Percentiles rank a stretch among this genome's conserved stretches.
Conservation (phyloP, 1,284 basidiomycete species). For the Papiliotrema terrestris region DNA sequence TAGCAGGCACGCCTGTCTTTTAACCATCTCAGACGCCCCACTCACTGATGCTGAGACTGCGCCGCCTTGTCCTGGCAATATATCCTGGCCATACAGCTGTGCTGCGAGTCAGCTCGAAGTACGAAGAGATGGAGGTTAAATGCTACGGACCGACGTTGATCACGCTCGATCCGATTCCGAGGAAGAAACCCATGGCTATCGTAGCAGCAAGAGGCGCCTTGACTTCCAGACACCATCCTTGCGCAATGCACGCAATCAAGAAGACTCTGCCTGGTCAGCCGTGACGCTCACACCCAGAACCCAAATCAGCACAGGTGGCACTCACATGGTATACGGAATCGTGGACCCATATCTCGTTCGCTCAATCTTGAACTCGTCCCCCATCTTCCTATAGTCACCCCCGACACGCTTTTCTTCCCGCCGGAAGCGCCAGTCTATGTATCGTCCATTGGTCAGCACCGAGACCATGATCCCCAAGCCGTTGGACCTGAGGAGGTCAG, state of each 20-base stretch:
- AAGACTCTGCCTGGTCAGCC: constrained; percentile 14
- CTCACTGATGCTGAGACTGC: constrained; percentile 44
- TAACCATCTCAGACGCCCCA: not conserved
- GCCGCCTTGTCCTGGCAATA: constrained; percentile 41
- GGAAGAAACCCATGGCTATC: constrained; percentile 38
- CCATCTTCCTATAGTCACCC: constrained; percentile 36
- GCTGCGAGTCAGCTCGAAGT: constrained; percentile 10
- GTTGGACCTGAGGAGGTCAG: constrained; percentile 25
- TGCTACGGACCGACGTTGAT: constrained; percentile 26
- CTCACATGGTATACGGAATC: constrained; percentile 31
- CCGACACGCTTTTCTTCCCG: constrained; percentile 38
- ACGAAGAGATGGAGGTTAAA: no score
- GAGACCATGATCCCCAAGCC: constrained; percentile 38
- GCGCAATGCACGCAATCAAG: constrained; percentile 18
- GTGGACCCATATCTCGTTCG: constrained; percentile 29
- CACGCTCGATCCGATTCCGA: constrained; percentile 34
- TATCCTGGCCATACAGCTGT: constrained; percentile 45
- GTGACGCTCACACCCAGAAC: not conserved
- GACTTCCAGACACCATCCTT: constrained; percentile 40
- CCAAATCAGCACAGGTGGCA: not conserved
- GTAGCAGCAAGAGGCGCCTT: constrained; percentile 34
- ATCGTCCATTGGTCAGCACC: constrained; percentile 37
- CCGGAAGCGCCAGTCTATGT: constrained; percentile 41
- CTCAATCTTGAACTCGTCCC: constrained; percentile 40
- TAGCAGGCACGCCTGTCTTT: not conserved